Percentiles rank a stretch among this genome's conserved stretches.
These are phyloP conservation scores for Penicillium palitans DNA, from an alignment of 2,329 filamentous ascomycete genomes.

Conservation along the genomic window DNA sequence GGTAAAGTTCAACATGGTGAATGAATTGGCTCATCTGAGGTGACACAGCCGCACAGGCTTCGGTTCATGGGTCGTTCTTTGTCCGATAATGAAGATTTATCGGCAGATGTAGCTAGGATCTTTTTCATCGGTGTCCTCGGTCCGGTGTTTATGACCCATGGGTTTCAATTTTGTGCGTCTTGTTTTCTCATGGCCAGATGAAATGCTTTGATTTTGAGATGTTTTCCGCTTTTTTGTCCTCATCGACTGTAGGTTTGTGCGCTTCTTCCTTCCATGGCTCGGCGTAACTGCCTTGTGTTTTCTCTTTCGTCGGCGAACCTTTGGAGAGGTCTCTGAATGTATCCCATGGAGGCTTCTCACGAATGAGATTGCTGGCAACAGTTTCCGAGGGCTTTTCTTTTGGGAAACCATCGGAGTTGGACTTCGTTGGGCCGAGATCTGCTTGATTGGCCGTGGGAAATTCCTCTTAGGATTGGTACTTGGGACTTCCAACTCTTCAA, in stretches of 20 bases:
- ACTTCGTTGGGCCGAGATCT: not conserved
- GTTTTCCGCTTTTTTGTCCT: no score
- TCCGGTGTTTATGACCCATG: not conserved
- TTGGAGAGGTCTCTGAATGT: no score
- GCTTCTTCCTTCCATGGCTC: no score
- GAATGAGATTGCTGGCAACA: no score
- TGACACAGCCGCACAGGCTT: not conserved
- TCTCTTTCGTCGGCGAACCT: not conserved
- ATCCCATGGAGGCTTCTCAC: no score
- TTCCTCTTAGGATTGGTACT: not conserved
- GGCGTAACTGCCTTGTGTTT: not conserved
- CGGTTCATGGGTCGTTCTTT: not conserved
- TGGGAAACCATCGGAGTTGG: no score
- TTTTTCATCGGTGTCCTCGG: not conserved
- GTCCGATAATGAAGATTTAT: not conserved
- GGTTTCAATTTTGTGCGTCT: no score
- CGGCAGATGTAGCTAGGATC: not conserved
- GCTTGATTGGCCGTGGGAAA: not conserved
- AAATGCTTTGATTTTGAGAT: no score
- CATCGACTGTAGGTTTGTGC: no score
- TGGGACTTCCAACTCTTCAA: not conserved
- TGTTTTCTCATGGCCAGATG: no score
- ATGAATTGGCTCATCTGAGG: not conserved
- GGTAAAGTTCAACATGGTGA: not conserved
- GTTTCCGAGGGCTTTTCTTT: not conserved